Base-by-base conservation (phyloP, 176 grass and related monocot species). In the Panicum miliaceum region DNA sequence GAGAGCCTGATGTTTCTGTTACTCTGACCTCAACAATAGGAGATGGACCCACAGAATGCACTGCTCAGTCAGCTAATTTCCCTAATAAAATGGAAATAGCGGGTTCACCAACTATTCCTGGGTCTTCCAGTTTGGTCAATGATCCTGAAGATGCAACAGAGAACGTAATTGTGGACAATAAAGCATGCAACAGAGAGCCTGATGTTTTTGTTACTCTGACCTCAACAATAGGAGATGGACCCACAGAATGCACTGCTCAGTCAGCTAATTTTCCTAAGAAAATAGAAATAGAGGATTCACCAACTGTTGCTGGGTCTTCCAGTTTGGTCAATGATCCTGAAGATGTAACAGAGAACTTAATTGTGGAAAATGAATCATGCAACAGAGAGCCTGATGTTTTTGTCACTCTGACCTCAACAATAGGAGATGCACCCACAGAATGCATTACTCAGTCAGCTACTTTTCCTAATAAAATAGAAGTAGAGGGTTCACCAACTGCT, bases 1-100 rank as follows among this genome's bases (percentile, higher is more conserved):
- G 32, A 75, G 68, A 88, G 52, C 12, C 58, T 86, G 77, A 84
- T 83, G 35, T 76, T 79, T 68, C 57, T 79, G 67, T 77, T 41
- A 71, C 43, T 83, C 79, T 75, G 70, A 14, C 19, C 56, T 54
- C 81, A 63, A 80, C 64, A 59, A 61, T 43, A 32, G 70, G 47
- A 60, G 54, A 58, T 54, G 42, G 56, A 59, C 36, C 69, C 61
- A 54, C 19, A 52, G 53, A 72, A 63, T 60, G 35, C 48, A 43
- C 68, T 76, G 61, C 22, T 87, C 15, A 77, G 18, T 67, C 26
- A 48, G 8, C 7, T 86, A 73, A 45, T 76, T 60, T 60, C 45
- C 26, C 20, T 82, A 32, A 50, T 76, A 23, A 78, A 57, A 59
- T 88, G 38, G 61, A 88, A 70, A 26, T 42, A 34, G 57, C 75